Base-by-base conservation (phyloP, 257 asterid genomes). In the Voacanga thouarsii region DNA sequence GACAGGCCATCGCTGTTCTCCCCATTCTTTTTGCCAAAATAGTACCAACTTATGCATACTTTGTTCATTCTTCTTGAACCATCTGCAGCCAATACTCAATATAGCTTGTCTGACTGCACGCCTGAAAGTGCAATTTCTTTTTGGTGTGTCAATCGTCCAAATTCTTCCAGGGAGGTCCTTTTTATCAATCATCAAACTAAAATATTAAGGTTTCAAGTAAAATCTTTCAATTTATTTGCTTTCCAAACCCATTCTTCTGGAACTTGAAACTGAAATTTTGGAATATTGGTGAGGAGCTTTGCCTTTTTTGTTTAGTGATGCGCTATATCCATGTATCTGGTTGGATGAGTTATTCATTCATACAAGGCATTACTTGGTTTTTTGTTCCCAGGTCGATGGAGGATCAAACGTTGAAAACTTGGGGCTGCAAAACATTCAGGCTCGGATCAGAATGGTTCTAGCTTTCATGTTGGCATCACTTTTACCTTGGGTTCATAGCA, bases 391-490 rank as follows among this genome's bases (percentile, higher is more conserved):
- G 99, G 92, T 91, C 41, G 97, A 90, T 84, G 99, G 97, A 18
- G 98, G 98, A 65, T 89, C 96, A 81, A 89, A 89, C 89, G 82
- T 81, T 76, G 99, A 95, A 86, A 95, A 93, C 80, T 83, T 93
- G 71, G 99, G 93, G 12, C 79, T 95, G 80, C 96, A 91, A 84
- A 95, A 93, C 71, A 88, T 95, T 86, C 98, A 93, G 85, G 97
- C 98, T 79, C 97, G 99, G 66, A 86, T 89, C 47, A 89, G 99
- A 81, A 95, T 93, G 99, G 95, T 92, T 76, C 80, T 95, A 61
- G 94, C 98, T 57, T 95, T 93, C 86, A 92, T 95, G 99, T 82
- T 95, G 79, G 99, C 99, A 64, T 93, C 99, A 50, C 96, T 95
- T 71, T 84, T 93, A 86, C 98, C 97, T 41, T 95, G 99, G 99